These are phyloP conservation scores for Boletus rubroflammeus DNA, from an alignment of 768 basidiomycete species.

Conservation along the genomic window DNA sequence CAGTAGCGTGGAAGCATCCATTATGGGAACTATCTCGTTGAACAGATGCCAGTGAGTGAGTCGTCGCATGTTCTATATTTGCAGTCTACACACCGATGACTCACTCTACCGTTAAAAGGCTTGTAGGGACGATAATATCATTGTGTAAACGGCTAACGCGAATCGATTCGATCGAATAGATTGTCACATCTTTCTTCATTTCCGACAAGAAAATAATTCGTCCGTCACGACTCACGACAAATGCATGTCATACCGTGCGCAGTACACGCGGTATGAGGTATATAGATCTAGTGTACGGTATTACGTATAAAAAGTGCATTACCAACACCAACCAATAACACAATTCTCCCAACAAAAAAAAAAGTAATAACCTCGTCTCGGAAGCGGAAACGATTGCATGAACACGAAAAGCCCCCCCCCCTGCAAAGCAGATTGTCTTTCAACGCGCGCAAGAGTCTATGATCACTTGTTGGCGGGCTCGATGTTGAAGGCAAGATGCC, in stretches of 20 bases:
- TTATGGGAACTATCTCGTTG: not conserved
- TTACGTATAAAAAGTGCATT: not conserved
- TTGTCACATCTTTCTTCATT: not conserved
- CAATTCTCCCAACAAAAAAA: not conserved
- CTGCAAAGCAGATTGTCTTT: not conserved
- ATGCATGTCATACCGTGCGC: not conserved
- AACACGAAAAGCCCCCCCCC: constrained; percentile 3
- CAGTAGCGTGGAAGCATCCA: not conserved
- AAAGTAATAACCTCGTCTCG: too few species aligned
- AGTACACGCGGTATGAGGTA: not conserved
- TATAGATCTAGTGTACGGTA: not conserved
- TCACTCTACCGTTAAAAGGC: too few species aligned
- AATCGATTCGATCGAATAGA: not conserved
- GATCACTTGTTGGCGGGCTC: not conserved
- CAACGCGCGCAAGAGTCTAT: too few species aligned
- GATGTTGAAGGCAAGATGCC: not conserved
- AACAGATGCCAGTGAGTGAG: not conserved
- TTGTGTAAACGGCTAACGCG: not conserved
- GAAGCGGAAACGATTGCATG: not conserved
- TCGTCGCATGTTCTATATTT: not conserved
- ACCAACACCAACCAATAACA: not conserved
- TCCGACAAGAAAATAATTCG: not conserved
- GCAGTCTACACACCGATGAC: not conserved
- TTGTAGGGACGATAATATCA: not conserved
- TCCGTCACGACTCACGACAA: not conserved